Evolutionary conservation across 1,284 basidiomycete genomes (phyloP), one percentile per base, ranked within the genome.

Genomic region (Microbotryomycetes sp.): DNA sequence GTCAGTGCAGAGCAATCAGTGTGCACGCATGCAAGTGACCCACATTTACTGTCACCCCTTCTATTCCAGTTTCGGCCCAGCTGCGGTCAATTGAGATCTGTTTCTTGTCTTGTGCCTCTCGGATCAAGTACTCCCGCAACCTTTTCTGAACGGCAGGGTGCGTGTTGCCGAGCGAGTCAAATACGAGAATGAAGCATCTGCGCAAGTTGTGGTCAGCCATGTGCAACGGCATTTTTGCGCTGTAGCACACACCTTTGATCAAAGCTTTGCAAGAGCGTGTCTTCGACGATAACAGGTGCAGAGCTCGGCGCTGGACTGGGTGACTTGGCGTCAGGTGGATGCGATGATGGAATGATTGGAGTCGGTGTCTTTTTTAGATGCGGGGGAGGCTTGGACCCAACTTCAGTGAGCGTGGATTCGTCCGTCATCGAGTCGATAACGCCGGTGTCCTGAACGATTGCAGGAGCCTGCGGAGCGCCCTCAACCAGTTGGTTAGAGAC

Each of bases 81-180:
- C 18, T 52, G 11, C n/a, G 26, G 1, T 79, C 71, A 5, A 57
- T 41, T 5, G 68, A 53, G 5, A 80, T 70, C 2, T 76, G 74
- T 60, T 81, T 81, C 77, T 93, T 96, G 74, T 91, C 85, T 61
- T 79, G 77, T 0, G 92, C 92, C 74, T 98, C 94, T 65, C 80
- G 77, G 45, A 77, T 76, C 7, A 97, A 81, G 74, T 94, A 98
- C 26, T 77, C 71, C 27, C 76, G 76, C 16, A 98, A 80, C 18
- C 79, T 80, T 47, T 78, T 85, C 48, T 79, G 74, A 1, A 85
- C 89, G 23, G 82, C 79, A 0, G 77, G 76, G 75, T 97, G 94
- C 16, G 77, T 75, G 13, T 78, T 77, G 0, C 86, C 85, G 28
- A 98, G 81, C 1, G 92, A 97, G 74, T 98, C 94, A 56, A 97